phyloP scores from a whole-genome alignment of 805 yeast species.

The Yarrowia hollandica region DNA sequence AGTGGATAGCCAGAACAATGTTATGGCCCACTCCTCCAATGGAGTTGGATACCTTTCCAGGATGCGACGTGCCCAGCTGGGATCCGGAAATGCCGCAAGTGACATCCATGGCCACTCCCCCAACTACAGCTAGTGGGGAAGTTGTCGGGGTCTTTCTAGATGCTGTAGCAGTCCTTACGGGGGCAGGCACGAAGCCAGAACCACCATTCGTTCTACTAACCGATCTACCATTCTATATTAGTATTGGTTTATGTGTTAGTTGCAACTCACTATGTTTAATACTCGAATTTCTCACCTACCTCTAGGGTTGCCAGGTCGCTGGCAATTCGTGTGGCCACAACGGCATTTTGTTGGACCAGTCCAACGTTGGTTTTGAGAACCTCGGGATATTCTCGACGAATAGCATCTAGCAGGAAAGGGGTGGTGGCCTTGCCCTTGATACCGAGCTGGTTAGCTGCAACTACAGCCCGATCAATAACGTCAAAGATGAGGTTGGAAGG shows the following conservation, averaged over 20 bases:
- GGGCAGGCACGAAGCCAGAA: slow-evolving; percentile 9
- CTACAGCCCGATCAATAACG: slow-evolving; percentile 59
- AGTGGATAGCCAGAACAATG: slow-evolving; percentile 63
- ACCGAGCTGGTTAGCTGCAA: slow-evolving; percentile 53
- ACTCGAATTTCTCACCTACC: slow-evolving; percentile 36
- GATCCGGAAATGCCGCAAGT: slow-evolving; percentile 48
- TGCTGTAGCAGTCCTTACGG: background rate
- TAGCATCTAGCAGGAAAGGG: slow-evolving; percentile 68
- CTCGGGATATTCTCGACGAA: slow-evolving; percentile 47
- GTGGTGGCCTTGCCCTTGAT: slow-evolving; percentile 74
- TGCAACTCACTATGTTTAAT: slow-evolving; percentile 1
- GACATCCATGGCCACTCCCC: slow-evolving; percentile 76
- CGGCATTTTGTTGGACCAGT: slow-evolving; percentile 77
- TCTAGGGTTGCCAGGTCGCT: slow-evolving; percentile 48
- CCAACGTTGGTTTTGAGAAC: slow-evolving; percentile 67
- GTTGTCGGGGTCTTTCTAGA: background rate
- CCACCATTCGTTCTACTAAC: background rate
- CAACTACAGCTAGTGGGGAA: slow-evolving; percentile 50
- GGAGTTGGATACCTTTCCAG: slow-evolving; percentile 57
- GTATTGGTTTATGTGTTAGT: background rate
- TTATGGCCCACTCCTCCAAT: slow-evolving; percentile 88
- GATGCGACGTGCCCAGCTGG: slow-evolving; percentile 62
- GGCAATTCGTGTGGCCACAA: slow-evolving; percentile 67
- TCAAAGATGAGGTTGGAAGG: slow-evolving; percentile 56
- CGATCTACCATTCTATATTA: background rate